phyloP scores from a whole-genome alignment of 345 rosid genomes.

The Lumnitzera littorea region DNA sequence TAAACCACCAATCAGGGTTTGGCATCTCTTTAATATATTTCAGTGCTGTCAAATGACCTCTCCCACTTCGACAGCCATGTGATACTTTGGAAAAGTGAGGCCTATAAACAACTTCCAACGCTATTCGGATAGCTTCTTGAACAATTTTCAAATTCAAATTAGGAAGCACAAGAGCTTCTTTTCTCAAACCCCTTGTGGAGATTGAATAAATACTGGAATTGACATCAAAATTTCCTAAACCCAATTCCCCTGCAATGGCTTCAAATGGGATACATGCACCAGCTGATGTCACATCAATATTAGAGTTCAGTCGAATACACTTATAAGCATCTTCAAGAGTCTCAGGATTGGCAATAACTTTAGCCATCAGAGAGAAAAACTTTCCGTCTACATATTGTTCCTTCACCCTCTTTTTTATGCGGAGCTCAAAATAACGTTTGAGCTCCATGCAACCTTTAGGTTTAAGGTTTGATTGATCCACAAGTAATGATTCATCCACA shows the following conservation, averaged over 20 bases:
- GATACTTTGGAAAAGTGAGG: constrained; percentile 82
- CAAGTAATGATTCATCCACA: constrained; percentile 38
- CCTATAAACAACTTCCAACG: constrained; percentile 64
- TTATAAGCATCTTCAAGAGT: constrained; percentile 70
- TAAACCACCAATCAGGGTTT: constrained; percentile 81
- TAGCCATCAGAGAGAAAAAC: constrained; percentile 43
- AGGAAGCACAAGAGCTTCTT: constrained; percentile 77
- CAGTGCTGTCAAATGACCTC: constrained; percentile 59
- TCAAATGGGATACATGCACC: constrained; percentile 29
- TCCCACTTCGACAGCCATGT: constrained; percentile 88
- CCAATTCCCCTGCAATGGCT: constrained; percentile 55
- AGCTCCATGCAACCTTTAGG: constrained; percentile 60
- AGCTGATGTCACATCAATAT: constrained; percentile 29
- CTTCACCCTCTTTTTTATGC: constrained; percentile 73
- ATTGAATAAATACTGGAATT: constrained; percentile 40
- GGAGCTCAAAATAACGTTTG: constrained; percentile 58
- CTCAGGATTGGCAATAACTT: constrained; percentile 55
- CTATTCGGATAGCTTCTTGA: constrained; percentile 81
- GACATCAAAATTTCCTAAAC: constrained; percentile 51
- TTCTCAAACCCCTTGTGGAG: constrained; percentile 44
- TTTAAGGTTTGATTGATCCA: constrained; percentile 14
- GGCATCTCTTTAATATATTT: constrained; percentile 62
- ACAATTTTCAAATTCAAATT: constrained; percentile 49
- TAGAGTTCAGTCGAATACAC: constrained; percentile 56
- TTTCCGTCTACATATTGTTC: constrained; percentile 58